Conservation (phyloP, 768 basidiomycete species). For the Xanthoconium stramineum region DNA sequence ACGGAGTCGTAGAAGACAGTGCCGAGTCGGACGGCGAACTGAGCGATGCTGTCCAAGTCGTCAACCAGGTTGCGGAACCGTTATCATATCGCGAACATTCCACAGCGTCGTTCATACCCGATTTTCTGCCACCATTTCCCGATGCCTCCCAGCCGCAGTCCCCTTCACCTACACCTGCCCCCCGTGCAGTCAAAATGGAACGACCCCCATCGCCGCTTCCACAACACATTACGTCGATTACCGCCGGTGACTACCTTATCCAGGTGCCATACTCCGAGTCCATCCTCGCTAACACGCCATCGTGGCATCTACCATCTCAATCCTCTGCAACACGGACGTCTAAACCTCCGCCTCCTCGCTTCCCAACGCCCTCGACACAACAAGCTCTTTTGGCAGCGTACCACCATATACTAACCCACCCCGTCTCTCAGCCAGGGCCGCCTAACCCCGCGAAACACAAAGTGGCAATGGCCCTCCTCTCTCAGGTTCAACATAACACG, state of each 20-base stretch:
- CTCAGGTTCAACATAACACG: conserved; percentile 50
- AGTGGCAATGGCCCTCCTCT: conserved; percentile 69
- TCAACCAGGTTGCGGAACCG: conserved; percentile 20
- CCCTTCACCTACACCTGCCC: conserved; percentile 39
- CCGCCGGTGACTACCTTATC: conserved; percentile 65
- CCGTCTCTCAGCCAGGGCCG: conserved; percentile 47
- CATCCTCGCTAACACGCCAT: conserved; percentile 57
- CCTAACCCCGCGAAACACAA: conserved; percentile 66
- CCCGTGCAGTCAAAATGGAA: conserved; percentile 29
- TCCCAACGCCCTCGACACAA: conserved; percentile 55
- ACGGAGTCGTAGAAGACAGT: conserved; percentile 30
- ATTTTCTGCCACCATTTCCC: conserved; percentile 37
- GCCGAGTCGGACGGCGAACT: conserved; percentile 29
- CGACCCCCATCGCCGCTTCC: conserved; percentile 40
- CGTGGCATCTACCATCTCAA: conserved; percentile 65
- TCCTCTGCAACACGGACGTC: conserved; percentile 25
- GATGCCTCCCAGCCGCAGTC: conserved; percentile 24
- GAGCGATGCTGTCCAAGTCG: conserved; percentile 18
- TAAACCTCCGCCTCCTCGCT: conserved; percentile 25
- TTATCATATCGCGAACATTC: conserved; percentile 32
- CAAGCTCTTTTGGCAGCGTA: conserved; percentile 66
- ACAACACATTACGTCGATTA: conserved; percentile 39
- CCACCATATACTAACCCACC: conserved; percentile 75
- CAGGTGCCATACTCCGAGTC: conserved; percentile 76
- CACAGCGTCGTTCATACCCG: conserved; percentile 28